Conservation (phyloP, 352 stramenopile genomes). For the Peronospora farinosa region DNA sequence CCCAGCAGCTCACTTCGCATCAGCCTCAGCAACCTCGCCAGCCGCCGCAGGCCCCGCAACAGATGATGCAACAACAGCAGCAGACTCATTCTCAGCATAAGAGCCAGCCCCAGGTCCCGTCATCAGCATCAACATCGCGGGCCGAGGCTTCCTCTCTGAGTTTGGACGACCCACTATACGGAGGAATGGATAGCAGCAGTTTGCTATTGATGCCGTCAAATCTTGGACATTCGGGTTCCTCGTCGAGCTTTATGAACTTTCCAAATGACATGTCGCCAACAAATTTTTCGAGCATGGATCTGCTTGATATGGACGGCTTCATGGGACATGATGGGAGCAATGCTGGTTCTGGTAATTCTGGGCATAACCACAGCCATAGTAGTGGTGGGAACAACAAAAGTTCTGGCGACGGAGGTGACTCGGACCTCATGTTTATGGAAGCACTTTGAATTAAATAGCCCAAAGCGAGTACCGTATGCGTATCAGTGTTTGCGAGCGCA, state of each 20-base stretch:
- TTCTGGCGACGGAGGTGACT: constrained; percentile 36
- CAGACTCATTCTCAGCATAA: constrained; percentile 20
- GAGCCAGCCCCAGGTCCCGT: constrained; percentile 13
- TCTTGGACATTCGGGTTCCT: constrained; percentile 27
- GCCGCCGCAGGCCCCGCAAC: constrained; percentile 13
- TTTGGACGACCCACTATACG: constrained; percentile 56
- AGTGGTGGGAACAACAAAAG: constrained; percentile 28
- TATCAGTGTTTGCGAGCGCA: constrained; percentile 16
- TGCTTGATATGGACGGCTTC: constrained; percentile 68
- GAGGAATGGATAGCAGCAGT: constrained; percentile 45
- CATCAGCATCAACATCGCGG: constrained; percentile 18
- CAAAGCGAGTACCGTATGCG: constrained; percentile 3
- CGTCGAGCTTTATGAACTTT: constrained; percentile 54
- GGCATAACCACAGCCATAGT: constrained; percentile 25
- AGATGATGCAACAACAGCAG: constrained; percentile 14
- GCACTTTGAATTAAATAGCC: constrained; percentile 33
- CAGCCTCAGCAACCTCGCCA: constrained; percentile 16
- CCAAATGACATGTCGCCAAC: constrained; percentile 56
- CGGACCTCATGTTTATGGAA: constrained; percentile 76
- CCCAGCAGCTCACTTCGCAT: constrained; percentile 19
- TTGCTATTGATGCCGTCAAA: constrained; percentile 56
- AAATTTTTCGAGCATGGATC: constrained; percentile 57
- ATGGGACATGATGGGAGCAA: constrained; percentile 31
- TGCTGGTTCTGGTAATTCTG: constrained; percentile 14
- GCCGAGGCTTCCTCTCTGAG: constrained; percentile 43